phyloP scores from a whole-genome alignment of 148 eudicot genomes.

The Rheum nobile region DNA sequence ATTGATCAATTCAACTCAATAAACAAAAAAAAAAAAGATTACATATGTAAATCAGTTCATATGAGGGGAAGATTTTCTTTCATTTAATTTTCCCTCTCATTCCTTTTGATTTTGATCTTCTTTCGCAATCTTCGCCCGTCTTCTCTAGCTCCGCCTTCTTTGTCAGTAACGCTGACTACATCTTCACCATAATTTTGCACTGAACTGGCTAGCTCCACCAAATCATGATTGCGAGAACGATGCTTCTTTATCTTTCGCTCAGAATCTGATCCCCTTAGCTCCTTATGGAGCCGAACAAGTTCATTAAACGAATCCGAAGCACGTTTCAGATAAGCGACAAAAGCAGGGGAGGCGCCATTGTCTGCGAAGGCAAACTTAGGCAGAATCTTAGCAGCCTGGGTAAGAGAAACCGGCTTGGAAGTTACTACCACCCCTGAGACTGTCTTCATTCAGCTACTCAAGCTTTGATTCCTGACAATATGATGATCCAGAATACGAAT shows the following conservation, averaged over 20 bases:
- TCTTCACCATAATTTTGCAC: slow-evolving; percentile 2
- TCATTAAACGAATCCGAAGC: slow-evolving; percentile 37
- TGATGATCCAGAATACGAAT: not conserved
- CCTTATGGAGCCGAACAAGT: slow-evolving; percentile 31
- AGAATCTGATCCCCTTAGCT: slow-evolving; percentile 14
- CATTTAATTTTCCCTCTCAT: not conserved
- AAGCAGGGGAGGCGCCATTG: slow-evolving; percentile 46
- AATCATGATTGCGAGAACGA: not conserved
- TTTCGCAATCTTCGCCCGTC: no score
- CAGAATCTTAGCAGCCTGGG: slow-evolving; percentile 40
- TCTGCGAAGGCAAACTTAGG: slow-evolving; percentile 34
- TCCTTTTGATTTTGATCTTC: no score
- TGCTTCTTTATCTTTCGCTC: slow-evolving; percentile 7
- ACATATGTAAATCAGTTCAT: not conserved
- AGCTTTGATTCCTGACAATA: not conserved
- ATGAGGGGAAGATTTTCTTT: not conserved
- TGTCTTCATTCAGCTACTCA: slow-evolving; percentile 28
- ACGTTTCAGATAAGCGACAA: slow-evolving; percentile 37
- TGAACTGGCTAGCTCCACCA: no score
- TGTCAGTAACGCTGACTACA: not conserved
- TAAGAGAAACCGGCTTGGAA: slow-evolving; percentile 28
- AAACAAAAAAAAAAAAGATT: not conserved
- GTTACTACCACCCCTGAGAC: slow-evolving; percentile 37
- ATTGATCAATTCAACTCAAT: not conserved
- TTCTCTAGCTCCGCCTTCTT: not conserved